These are phyloP conservation scores for Fusarium sulawesiense DNA, from an alignment of 2,329 filamentous ascomycete genomes.

Conservation along the genomic window DNA sequence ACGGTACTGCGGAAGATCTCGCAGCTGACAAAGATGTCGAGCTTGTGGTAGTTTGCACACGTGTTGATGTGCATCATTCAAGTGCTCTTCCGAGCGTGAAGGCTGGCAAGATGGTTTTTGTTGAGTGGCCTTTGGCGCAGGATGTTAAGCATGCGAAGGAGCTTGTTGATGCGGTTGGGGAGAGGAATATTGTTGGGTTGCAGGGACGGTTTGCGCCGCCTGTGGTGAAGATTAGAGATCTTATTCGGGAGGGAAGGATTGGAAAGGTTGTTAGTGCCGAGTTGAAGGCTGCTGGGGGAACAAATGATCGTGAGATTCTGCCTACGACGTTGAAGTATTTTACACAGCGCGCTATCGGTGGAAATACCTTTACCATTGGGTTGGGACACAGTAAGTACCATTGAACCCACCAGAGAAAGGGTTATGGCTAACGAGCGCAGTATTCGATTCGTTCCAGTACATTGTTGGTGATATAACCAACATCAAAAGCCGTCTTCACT, in stretches of 20 bases:
- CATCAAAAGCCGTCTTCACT: conserved; percentile 55
- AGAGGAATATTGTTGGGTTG: conserved; percentile 57
- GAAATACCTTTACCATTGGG: conserved; percentile 57
- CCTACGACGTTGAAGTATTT: conserved; percentile 59
- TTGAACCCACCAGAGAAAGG: too few relatives aligned
- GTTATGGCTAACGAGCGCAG: conserved; percentile 36
- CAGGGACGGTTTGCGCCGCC: conserved; percentile 62
- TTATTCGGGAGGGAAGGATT: conserved; percentile 59
- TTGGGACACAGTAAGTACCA: conserved; percentile 55
- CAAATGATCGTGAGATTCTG: conserved; percentile 49
- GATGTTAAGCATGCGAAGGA: conserved; percentile 55
- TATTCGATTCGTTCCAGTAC: conserved; percentile 59
- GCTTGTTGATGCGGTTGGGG: conserved; percentile 52
- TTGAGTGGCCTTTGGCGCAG: conserved; percentile 69
- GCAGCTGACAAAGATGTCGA: conserved; percentile 63
- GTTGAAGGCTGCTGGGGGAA: conserved; percentile 53
- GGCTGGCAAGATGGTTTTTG: conserved; percentile 64
- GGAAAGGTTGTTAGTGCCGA: conserved; percentile 66
- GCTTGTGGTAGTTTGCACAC: conserved; percentile 65
- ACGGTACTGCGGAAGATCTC: conserved; percentile 61
- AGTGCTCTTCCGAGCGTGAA: conserved; percentile 59
- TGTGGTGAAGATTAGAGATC: conserved; percentile 56
- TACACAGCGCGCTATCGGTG: conserved; percentile 59
- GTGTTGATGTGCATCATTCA: conserved; percentile 64
- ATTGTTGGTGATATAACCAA: conserved; percentile 59